Base-by-base conservation (phyloP, 1,284 basidiomycete species). In the Athelia sp. region DNA sequence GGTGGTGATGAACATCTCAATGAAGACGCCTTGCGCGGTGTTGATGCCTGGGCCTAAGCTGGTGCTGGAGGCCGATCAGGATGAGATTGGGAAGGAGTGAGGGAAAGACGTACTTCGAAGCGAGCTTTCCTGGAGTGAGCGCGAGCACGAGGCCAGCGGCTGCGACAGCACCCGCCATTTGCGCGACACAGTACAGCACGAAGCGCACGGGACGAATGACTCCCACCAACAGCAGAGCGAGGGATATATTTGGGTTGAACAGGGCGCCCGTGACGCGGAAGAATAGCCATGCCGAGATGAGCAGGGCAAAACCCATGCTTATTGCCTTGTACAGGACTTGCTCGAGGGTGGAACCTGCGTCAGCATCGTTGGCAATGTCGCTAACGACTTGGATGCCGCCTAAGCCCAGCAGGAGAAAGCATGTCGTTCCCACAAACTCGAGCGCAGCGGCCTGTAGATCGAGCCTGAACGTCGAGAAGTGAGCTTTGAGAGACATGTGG, bases 281-380 rank as follows among this genome's bases (percentile, higher is more conserved):
- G 66, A 90, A 90, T 29, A 89, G 65, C 81, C 85, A 89, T 6
- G 81, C 83, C 2, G 78, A 79, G 26, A 84, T 77, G 43, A 87
- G 73, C 32, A 90, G 73, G 49, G 78, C 79, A 47, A 90, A 63
- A 2, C 87, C 87, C 71, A 86, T 82, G 42, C 71, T 75, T 1
- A 75, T 71, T 0, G 84, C 74, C 43, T 83, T 78, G 66, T 84
- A 87, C 55, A 81, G 69, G 35, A 72, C 61, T 21, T 72, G 74
- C 44, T 73, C 69, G 47, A 81, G 60, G 50, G 54, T 63, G 21
- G 62, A 70, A 31, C 56, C 42, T 46, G 56, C 47, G 60, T 60
- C 58, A 46, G 63, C 62, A 23, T 61, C 49, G 21, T 60, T 49
- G 11, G 59, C 58, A 46, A 66, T 64, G 19, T 55, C 60, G n/a